Percentiles rank a stretch among this genome's conserved stretches.
These are phyloP conservation scores for Panus rudis DNA, from an alignment of 768 basidiomycete species.

Conservation along the genomic window DNA sequence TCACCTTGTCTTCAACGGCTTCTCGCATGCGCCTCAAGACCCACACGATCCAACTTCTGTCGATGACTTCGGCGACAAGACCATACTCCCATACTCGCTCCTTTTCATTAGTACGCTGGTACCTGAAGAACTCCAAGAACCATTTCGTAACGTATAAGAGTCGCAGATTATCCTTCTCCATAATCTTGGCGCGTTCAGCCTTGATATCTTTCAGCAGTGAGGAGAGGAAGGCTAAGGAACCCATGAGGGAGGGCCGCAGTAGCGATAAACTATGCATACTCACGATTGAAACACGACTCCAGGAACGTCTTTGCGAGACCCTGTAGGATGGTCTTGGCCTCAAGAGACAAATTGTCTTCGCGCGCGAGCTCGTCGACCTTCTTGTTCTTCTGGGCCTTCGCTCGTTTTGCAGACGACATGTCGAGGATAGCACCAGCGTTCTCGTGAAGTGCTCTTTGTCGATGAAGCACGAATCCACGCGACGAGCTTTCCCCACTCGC, in stretches of 20 bases:
- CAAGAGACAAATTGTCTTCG: constrained; percentile 60
- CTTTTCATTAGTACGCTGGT: constrained; percentile 32
- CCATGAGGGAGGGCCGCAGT: constrained; percentile 32
- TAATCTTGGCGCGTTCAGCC: constrained; percentile 84
- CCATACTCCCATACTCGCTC: constrained; percentile 57
- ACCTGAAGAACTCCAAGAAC: constrained; percentile 87
- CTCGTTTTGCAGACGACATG: constrained; percentile 31
- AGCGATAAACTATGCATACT: no score
- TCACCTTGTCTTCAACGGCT: constrained; percentile 86
- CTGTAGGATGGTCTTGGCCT: constrained; percentile 60
- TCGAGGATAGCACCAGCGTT: constrained; percentile 71
- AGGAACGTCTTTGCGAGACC: constrained; percentile 67
- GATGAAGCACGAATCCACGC: constrained; percentile 69
- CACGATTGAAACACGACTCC: constrained; percentile 84
- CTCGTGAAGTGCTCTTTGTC: constrained; percentile 69
- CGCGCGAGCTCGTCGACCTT: constrained; percentile 64
- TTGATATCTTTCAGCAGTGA: constrained; percentile 88
- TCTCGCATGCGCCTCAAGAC: constrained; percentile 83
- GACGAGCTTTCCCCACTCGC: constrained; percentile 18
- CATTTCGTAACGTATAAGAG: constrained; percentile 83
- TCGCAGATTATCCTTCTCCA: constrained; percentile 91
- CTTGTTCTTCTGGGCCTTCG: constrained; percentile 51
- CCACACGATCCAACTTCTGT: constrained; percentile 86
- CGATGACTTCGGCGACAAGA: constrained; percentile 77
- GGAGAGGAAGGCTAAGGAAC: constrained; percentile 85